Percentiles rank a stretch among this genome's conserved stretches.
Evolutionary conservation across 176 grass and related monocot species (phyloP).

Genomic region (Tuctoria greenei): DNA sequence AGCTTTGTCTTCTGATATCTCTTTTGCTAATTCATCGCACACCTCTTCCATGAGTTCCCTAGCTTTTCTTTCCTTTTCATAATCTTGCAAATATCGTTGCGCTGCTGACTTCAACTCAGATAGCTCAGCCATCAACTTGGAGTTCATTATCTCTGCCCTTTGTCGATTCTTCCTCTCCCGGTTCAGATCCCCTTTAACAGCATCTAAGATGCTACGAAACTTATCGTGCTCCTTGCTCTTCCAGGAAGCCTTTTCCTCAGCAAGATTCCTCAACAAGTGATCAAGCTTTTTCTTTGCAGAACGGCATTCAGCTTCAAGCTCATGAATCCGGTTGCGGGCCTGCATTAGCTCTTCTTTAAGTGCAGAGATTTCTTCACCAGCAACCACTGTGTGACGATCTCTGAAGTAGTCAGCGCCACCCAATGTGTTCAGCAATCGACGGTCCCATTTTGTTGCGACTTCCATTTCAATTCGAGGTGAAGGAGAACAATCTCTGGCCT

Average conservation of each 20-base stretch:
- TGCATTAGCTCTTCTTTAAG: slow-evolving; percentile 53
- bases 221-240: slow-evolving; percentile 72
- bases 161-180: slow-evolving; percentile 62
- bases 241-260: slow-evolving; percentile 60
- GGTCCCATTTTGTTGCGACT: slow-evolving; percentile 80
- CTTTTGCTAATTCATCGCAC: slow-evolving; percentile 73
- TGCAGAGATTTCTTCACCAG: slow-evolving; percentile 44
- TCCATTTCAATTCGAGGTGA: slow-evolving; percentile 71
- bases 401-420: slow-evolving; percentile 27
- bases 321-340: slow-evolving; percentile 43
- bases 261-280: slow-evolving; percentile 54
- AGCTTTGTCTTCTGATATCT: slow-evolving; percentile 74
- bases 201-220: slow-evolving; percentile 46
- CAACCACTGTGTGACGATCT: slow-evolving; percentile 19
- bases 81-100: slow-evolving; percentile 55
- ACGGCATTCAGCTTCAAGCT: slow-evolving; percentile 53
- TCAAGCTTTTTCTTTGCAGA: slow-evolving; percentile 65
- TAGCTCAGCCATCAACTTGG: slow-evolving; percentile 56
- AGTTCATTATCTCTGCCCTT: slow-evolving; percentile 59
- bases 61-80: slow-evolving; percentile 73
- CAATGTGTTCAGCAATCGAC: slow-evolving; percentile 27
- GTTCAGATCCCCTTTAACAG: slow-evolving; percentile 59
- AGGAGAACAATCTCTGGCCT: slow-evolving; percentile 60
- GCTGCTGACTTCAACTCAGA: slow-evolving; percentile 54
- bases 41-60: slow-evolving; percentile 75